Base-by-base conservation (phyloP, 2,329 filamentous ascomycete species). In the Penicillium sp. region DNA sequence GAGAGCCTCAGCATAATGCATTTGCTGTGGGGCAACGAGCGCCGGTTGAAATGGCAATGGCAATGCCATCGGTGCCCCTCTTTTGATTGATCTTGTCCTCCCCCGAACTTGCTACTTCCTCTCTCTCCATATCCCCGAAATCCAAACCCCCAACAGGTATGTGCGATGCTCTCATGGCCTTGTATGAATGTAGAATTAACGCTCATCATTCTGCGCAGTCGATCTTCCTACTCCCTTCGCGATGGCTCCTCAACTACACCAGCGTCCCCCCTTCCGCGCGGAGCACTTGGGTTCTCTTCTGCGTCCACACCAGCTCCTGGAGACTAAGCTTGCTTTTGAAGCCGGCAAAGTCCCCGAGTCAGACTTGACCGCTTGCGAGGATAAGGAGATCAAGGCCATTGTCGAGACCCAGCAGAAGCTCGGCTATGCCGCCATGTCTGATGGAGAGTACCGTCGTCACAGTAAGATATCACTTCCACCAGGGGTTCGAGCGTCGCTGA, bases 251-350 rank as follows among this genome's bases (percentile, higher is more conserved):
- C 59, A 62, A 53, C 60, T 68, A 40, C 72, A 65, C 53, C 70
- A 71, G 54, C 68, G 72, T 52, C 80, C 81, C 35, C 84, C 82
- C 41, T 88, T 87, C 70, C 79, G 86, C 64, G 84, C 84, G 52
- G 86, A 89, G 70, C 86, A 89, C 57, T 78, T 87, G 53, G 86
- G 86, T 41, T 88, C 84, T 12, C 75, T 89, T 28, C 79, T 88
- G 50, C 82, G 86, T 28, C 84, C 86, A 1, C 68, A 80, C 44
- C 71, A 78, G 43, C 77, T 89, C 22, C 75, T 86, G 12, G 74
- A 80, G 39, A 79, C 80, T 40, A 77, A 86, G 68, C 72, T 77
- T 56, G 66, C 78, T 64, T 68, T 77, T 51, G 75, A 84, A 55
- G 78, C 81, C 46, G 80, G 80, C 50, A 72, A 79, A 57, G 65